Percentiles rank a stretch among this genome's conserved stretches.
phyloP scores from a whole-genome alignment of 1,284 basidiomycete species.

The Pseudozyma pruni region DNA sequence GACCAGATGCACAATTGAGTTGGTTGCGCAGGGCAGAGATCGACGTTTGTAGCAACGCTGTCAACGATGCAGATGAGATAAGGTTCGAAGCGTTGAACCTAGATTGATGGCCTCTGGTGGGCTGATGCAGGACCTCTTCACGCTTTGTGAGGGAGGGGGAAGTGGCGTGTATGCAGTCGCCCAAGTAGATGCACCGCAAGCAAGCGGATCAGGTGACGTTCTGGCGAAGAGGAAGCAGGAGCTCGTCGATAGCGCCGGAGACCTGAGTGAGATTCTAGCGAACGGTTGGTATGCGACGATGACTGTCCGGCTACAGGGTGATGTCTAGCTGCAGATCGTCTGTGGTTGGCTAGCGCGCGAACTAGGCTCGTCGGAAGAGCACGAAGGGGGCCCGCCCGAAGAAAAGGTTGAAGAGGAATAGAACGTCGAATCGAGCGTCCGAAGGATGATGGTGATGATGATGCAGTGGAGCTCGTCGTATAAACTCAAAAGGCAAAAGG shows the following conservation, averaged over 20 bases:
- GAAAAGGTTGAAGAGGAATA: not conserved
- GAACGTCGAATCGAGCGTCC: slow-evolving; percentile 3
- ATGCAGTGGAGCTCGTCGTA: slow-evolving; percentile 2
- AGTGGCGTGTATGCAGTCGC: too few relatives aligned
- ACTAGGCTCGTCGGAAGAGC: not conserved
- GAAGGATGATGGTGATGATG: too few relatives aligned
- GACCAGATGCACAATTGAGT: not conserved
- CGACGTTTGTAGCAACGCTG: not conserved
- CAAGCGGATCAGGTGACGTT: too few relatives aligned
- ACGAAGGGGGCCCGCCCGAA: not conserved
- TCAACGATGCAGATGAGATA: not conserved
- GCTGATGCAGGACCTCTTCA: too few relatives aligned
- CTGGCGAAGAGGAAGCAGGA: too few relatives aligned
- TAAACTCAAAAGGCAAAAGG: not conserved
- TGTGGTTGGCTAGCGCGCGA: not conserved
- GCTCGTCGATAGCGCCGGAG: too few relatives aligned
- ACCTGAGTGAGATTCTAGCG: too few relatives aligned
- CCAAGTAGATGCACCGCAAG: too few relatives aligned
- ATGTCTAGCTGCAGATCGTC: not conserved
- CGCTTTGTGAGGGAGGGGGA: too few relatives aligned
- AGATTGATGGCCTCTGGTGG: not conserved
- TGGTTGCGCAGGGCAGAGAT: slow-evolving; percentile 4
- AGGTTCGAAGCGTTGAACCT: not conserved
- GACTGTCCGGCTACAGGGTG: too few relatives aligned
- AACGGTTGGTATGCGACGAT: too few relatives aligned